phyloP scores from a whole-genome alignment of 345 rosid species.

The Eucalyptus regnans region DNA sequence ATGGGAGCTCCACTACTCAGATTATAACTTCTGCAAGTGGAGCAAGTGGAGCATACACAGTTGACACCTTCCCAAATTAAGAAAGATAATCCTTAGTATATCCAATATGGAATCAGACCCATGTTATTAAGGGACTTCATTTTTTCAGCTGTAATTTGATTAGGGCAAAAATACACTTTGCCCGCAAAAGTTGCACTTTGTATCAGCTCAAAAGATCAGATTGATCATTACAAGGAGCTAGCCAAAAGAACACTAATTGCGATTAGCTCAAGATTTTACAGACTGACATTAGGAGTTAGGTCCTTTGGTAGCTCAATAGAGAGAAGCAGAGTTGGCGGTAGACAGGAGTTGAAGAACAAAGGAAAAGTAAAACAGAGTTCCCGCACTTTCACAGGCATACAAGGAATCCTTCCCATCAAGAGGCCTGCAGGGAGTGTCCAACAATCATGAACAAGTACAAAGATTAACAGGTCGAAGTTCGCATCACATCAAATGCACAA shows the following conservation, averaged over 20 bases:
- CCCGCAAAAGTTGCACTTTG: background rate
- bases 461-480: background rate
- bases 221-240: background rate
- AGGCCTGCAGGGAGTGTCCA: background rate
- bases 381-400: background rate
- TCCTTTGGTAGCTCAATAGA: background rate
- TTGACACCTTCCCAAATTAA: background rate
- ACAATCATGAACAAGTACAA: background rate
- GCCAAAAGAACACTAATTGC: background rate
- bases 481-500: background rate
- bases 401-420: background rate
- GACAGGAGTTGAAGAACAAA: background rate
- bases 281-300: background rate
- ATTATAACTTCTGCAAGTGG: background rate
- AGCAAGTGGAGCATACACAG: background rate
- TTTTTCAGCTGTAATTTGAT: background rate
- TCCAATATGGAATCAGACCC: background rate
- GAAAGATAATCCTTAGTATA: background rate
- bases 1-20: background rate
- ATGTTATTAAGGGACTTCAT: background rate
- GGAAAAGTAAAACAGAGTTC: background rate
- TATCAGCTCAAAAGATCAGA: background rate
- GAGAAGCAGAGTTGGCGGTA: background rate
- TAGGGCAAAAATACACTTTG: background rate
- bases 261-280: background rate